These are phyloP conservation scores for Alternaria tenuissima DNA, from an alignment of 2,329 filamentous ascomycete species.

Conservation along the genomic window DNA sequence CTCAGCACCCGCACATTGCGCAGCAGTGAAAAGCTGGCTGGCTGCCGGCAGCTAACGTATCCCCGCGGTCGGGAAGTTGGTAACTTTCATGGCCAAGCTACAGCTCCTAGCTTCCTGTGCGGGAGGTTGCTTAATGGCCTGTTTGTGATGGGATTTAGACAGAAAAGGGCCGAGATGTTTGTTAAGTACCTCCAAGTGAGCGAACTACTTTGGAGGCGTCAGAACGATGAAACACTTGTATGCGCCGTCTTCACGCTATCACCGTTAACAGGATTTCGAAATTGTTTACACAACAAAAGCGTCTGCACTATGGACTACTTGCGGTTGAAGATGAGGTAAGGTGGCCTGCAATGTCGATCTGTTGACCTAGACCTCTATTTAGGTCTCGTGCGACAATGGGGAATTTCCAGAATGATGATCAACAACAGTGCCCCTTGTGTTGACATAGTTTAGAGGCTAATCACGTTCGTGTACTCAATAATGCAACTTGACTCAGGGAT, in stretches of 20 bases:
- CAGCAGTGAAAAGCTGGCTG: conserved; percentile 5
- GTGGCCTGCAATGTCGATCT: conserved; percentile 9
- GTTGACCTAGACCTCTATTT: conserved; percentile 4
- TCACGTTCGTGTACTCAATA: not conserved
- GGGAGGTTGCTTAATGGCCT: not conserved
- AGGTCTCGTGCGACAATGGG: conserved; percentile 2
- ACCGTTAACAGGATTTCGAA: not conserved
- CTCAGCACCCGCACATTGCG: not conserved
- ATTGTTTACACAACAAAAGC: conserved; percentile 1
- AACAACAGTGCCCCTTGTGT: not conserved
- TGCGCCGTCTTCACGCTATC: conserved; percentile 4
- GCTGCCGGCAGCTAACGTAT: conserved; percentile 12
- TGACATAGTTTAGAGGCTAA: not conserved
- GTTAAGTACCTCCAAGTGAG: conserved; percentile 4
- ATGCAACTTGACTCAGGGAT: conserved; percentile 1
- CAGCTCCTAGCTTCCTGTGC: conserved; percentile 6
- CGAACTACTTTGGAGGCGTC: not conserved
- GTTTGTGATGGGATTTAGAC: conserved; percentile 1
- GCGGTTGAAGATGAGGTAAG: conserved; percentile 1
- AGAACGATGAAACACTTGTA: conserved; percentile 3
- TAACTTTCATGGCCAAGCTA: conserved; percentile 7
- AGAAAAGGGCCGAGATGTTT: conserved; percentile 3
- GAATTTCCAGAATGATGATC: conserved; percentile 2
- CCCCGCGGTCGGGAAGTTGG: conserved; percentile 10
- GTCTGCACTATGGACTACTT: not conserved